These are phyloP conservation scores for Alternaria ventricosa DNA, from an alignment of 2,329 filamentous ascomycete genomes.

Conservation along the genomic window DNA sequence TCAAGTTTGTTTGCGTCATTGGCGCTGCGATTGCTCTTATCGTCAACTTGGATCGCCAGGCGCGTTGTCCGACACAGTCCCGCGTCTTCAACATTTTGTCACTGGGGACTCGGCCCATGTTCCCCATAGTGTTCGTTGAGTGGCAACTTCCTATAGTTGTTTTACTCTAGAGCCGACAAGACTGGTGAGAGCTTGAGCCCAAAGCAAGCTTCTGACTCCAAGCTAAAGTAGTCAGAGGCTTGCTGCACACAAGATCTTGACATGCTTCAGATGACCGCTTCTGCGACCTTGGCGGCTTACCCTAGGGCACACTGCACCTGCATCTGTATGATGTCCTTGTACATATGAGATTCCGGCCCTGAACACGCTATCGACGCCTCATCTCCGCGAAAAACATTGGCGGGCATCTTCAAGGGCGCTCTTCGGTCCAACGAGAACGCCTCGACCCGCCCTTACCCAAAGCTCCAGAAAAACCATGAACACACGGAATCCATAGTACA, in stretches of 20 bases:
- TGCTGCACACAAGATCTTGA: slow-evolving; percentile 19
- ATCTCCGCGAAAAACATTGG: background rate
- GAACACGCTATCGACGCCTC: background rate
- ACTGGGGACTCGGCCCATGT: background rate
- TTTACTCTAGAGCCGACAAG: background rate
- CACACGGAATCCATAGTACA: background rate
- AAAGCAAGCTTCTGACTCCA: background rate
- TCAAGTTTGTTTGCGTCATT: slow-evolving; percentile 9
- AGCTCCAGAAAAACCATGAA: background rate
- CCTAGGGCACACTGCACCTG: background rate
- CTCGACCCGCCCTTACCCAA: background rate
- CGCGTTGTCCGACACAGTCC: background rate
- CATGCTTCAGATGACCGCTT: slow-evolving; percentile 9
- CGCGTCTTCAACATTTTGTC: background rate
- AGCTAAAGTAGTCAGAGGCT: slow-evolving; percentile 14
- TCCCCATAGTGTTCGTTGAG: background rate
- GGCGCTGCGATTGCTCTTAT: background rate
- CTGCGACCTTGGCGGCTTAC: slow-evolving; percentile 12
- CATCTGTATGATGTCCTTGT: background rate
- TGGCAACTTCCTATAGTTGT: background rate
- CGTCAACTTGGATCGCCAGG: background rate
- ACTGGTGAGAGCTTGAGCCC: background rate
- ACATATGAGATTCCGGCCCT: background rate
- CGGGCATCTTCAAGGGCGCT: background rate
- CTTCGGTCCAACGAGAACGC: background rate